Evolutionary conservation across 2,329 filamentous ascomycete species (phyloP).

Genomic region (Cytospora piceae): DNA sequence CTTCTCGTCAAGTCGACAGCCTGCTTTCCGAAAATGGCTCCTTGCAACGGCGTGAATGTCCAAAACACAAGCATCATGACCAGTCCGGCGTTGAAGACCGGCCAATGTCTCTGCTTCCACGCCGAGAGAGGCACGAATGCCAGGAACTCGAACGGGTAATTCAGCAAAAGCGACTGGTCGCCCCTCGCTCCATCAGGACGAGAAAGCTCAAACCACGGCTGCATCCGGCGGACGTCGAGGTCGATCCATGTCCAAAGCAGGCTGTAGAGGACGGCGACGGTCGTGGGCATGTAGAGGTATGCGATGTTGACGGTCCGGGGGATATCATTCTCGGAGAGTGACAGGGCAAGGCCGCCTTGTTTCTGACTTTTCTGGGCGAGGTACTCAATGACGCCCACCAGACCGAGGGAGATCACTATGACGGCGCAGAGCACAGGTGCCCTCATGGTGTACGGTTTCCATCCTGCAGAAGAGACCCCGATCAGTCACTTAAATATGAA

Average conservation of each 20-base stretch:
- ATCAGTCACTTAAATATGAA: neutral
- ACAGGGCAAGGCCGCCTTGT: constrained; percentile 46
- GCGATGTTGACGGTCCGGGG: constrained; percentile 41
- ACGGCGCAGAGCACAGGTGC: constrained; percentile 44
- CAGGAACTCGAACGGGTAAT: constrained; percentile 54
- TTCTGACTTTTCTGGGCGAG: constrained; percentile 46
- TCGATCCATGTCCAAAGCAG: constrained; percentile 64
- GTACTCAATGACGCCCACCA: constrained; percentile 51
- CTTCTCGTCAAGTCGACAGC: constrained; percentile 35
- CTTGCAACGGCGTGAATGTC: constrained; percentile 58
- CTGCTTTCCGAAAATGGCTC: constrained; percentile 54
- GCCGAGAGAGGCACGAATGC: constrained; percentile 40
- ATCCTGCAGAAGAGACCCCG: constrained; percentile 31
- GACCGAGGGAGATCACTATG: constrained; percentile 40
- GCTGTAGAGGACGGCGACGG: constrained; percentile 58
- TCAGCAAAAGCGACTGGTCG: constrained; percentile 52
- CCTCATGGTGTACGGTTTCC: constrained; percentile 45
- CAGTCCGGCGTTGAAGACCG: constrained; percentile 51
- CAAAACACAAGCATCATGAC: constrained; percentile 57
- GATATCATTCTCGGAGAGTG: constrained; percentile 37
- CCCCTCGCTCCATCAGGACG: constrained; percentile 47
- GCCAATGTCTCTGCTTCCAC: constrained; percentile 53
- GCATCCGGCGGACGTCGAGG: constrained; percentile 59
- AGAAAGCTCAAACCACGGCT: constrained; percentile 64
- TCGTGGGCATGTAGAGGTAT: constrained; percentile 58